Evolutionary conservation across 345 rosid genomes (phyloP).

Genomic region (Lenwebbia sp.): DNA sequence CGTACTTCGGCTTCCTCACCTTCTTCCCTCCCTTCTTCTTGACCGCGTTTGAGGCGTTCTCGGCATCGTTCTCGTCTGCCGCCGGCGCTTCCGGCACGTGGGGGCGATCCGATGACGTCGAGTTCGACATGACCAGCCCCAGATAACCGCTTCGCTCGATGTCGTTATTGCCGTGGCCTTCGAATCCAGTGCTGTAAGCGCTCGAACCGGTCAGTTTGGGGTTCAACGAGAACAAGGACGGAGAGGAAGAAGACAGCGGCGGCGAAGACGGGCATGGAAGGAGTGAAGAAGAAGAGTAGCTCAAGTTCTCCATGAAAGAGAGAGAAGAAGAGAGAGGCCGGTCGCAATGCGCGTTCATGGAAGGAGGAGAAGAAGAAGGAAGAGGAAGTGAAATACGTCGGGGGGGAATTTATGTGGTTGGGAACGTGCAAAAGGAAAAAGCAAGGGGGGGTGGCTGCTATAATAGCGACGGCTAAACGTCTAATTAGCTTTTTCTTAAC

Average conservation of each 20-base stretch:
- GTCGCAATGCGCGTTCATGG: neutral
- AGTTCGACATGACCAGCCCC: neutral
- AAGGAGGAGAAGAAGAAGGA: neutral
- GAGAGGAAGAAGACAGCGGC: slow-evolving; percentile 8
- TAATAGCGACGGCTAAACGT: neutral
- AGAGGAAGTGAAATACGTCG: neutral
- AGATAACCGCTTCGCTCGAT: neutral
- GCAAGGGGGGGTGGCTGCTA: neutral
- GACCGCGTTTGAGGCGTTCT: neutral
- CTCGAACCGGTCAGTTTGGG: neutral
- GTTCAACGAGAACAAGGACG: slow-evolving; percentile 9
- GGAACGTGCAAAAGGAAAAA: neutral
- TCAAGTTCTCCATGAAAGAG: slow-evolving; percentile 7
- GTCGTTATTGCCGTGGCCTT: neutral
- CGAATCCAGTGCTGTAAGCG: neutral
- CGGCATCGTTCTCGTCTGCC: neutral
- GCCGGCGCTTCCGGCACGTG: neutral
- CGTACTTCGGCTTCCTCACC: neutral
- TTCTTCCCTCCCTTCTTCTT: slow-evolving; percentile 3
- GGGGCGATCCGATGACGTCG: neutral
- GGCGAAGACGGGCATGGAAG: neutral
- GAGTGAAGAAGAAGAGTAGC: neutral
- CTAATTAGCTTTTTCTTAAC: neutral
- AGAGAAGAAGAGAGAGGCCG: neutral
- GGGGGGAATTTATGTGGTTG: neutral